Conservation (phyloP, 257 asterid genomes). For the Plectranthus barbatus region DNA sequence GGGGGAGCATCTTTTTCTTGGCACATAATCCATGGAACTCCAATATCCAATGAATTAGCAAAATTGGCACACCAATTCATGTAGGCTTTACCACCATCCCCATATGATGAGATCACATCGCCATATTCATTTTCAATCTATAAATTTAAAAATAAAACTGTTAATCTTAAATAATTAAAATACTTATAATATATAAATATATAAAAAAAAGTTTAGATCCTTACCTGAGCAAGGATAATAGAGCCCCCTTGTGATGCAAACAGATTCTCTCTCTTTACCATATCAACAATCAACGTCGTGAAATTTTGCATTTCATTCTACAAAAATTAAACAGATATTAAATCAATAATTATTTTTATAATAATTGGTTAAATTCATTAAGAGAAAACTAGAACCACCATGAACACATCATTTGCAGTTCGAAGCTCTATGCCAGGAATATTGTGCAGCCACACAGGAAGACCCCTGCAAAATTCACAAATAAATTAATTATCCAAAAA, state of each 20-base stretch:
- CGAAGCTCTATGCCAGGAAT: slow-evolving; percentile 45
- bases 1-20: slow-evolving; percentile 57
- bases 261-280: slow-evolving; percentile 49
- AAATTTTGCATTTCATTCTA: slow-evolving; percentile 67
- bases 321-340: background rate
- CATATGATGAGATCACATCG: slow-evolving; percentile 35
- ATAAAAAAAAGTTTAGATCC: background rate
- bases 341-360: background rate
- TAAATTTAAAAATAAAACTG: background rate
- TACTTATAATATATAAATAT: background rate
- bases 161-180: too few species aligned
- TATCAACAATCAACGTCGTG: slow-evolving; percentile 45
- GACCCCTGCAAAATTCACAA: slow-evolving; percentile 29
- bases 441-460: slow-evolving; percentile 64
- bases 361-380: too few species aligned
- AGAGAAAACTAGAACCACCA: background rate
- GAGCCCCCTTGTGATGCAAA: slow-evolving; percentile 88
- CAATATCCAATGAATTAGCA: slow-evolving; percentile 46
- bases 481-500: too few species aligned
- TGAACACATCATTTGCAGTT: slow-evolving; percentile 38
- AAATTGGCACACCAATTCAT: slow-evolving; percentile 50
- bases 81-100: slow-evolving; percentile 55
- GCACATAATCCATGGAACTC: slow-evolving; percentile 83
- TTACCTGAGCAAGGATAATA: slow-evolving; percentile 56
- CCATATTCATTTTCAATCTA: slow-evolving; percentile 76